Percentiles rank a stretch among this genome's conserved stretches.
These are phyloP conservation scores for Coemansia pectinata DNA, from an alignment of 192 early-diverging fungal species.

Conservation along the genomic window DNA sequence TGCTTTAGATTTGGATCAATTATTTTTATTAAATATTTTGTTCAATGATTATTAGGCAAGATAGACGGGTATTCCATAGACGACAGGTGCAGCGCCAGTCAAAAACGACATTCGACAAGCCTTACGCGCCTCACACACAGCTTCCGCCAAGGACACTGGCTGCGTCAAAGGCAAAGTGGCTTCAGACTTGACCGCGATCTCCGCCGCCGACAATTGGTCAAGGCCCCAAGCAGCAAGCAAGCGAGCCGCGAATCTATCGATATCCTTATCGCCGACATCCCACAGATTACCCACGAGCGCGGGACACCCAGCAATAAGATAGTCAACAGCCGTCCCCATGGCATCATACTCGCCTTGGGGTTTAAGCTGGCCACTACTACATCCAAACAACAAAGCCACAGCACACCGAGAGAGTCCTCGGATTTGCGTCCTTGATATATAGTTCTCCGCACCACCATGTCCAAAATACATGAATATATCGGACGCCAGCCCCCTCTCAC, in stretches of 20 bases:
- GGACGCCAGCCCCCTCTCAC: slow-evolving; percentile 57
- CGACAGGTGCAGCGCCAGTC: slow-evolving; percentile 89
- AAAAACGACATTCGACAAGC: slow-evolving; percentile 79
- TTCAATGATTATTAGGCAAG: slow-evolving; percentile 5
- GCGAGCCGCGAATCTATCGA: slow-evolving; percentile 81
- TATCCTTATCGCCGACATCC: slow-evolving; percentile 97
- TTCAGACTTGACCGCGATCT: slow-evolving; percentile 19
- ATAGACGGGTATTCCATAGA: slow-evolving; percentile 84
- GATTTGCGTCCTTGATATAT: slow-evolving; percentile 67
- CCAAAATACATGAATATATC: slow-evolving; percentile 88
- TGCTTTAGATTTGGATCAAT: background rate
- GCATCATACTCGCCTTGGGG: slow-evolving; percentile 87
- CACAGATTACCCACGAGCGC: slow-evolving; percentile 92
- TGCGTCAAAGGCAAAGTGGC: no score
- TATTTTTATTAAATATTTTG: background rate
- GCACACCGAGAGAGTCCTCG: slow-evolving; percentile 67
- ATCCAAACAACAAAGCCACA: slow-evolving; percentile 87
- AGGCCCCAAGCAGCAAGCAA: slow-evolving; percentile 78
- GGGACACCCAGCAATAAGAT: slow-evolving; percentile 82
- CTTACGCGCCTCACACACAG: slow-evolving; percentile 68
- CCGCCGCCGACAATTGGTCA: slow-evolving; percentile 11
- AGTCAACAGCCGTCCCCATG: slow-evolving; percentile 78
- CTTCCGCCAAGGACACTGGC: slow-evolving; percentile 69
- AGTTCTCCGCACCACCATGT: slow-evolving; percentile 89
- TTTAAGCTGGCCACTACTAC: slow-evolving; percentile 84